These are phyloP conservation scores for Bolboschoenus planiculmis DNA, from an alignment of 176 grass and related monocot species.

Conservation along the genomic window DNA sequence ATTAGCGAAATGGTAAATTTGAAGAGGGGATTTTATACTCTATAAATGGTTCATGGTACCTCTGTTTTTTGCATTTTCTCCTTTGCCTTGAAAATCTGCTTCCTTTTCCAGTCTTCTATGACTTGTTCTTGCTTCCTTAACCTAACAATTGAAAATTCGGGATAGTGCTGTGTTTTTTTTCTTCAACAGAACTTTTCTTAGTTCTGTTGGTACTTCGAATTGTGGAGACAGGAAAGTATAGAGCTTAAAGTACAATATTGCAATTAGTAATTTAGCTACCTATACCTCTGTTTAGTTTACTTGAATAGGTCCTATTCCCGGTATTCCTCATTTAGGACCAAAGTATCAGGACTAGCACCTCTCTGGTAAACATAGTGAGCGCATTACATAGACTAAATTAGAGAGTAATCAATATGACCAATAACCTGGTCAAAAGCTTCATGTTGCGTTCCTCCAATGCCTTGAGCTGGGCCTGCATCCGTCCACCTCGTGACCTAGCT, in stretches of 20 bases:
- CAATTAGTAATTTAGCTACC: background rate
- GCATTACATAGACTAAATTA: background rate
- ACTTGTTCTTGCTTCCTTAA: constrained; percentile 45
- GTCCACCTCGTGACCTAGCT: background rate
- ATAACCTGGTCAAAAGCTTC: constrained; percentile 61
- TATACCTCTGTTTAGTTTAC: background rate
- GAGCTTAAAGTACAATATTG: background rate
- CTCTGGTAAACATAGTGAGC: background rate
- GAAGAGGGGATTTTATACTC: background rate
- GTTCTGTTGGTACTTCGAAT: background rate
- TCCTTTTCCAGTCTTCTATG: constrained; percentile 62
- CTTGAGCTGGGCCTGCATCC: constrained; percentile 46
- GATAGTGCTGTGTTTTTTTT: background rate
- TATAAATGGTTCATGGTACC: constrained; percentile 29
- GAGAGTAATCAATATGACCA: background rate
- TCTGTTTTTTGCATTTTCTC: constrained; percentile 41
- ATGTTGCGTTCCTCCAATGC: constrained; percentile 50
- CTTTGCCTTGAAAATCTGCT: constrained; percentile 44
- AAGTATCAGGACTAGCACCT: background rate
- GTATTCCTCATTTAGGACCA: background rate
- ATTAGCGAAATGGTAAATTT: background rate
- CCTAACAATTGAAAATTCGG: constrained; percentile 27
- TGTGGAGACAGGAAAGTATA: background rate
- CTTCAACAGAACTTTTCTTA: background rate
- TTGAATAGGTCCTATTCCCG: background rate